Evolutionary conservation across 768 basidiomycete genomes (phyloP).

Genomic region (Suillus discolor): DNA sequence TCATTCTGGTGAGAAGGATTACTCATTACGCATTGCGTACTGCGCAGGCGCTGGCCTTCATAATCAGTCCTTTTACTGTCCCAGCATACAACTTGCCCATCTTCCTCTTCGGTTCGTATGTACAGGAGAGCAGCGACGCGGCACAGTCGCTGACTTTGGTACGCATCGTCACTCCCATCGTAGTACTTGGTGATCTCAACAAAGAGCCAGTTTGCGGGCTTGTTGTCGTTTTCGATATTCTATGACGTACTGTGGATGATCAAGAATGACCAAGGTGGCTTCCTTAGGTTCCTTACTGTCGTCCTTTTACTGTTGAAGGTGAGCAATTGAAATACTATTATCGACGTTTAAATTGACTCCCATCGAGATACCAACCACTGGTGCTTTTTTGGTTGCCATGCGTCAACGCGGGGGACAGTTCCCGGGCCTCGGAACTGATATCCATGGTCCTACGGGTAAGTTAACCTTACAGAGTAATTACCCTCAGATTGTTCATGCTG

Average conservation of each 20-base stretch:
- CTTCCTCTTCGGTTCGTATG: conserved; percentile 76
- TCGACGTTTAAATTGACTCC: background rate
- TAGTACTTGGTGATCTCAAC: background rate
- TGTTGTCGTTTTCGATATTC: conserved; percentile 61
- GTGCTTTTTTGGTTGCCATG: conserved; percentile 51
- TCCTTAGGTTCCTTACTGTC: conserved; percentile 57
- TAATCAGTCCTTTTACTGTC: conserved; percentile 52
- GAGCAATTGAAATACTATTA: background rate
- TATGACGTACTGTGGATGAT: conserved; percentile 76
- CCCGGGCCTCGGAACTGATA: conserved; percentile 51
- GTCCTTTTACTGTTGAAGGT: conserved; percentile 64
- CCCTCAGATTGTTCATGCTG: background rate
- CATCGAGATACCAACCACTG: conserved; percentile 59
- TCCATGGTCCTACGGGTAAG: conserved; percentile 60
- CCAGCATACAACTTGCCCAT: conserved; percentile 83
- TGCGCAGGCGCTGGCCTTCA: conserved; percentile 61
- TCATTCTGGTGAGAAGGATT: background rate
- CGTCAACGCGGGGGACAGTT: conserved; percentile 63
- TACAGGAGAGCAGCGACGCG: conserved; percentile 68
- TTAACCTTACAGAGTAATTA: background rate
- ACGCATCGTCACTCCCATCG: conserved; percentile 19
- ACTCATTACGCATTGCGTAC: background rate
- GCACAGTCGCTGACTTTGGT: conserved; percentile 67
- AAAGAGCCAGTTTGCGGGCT: conserved; percentile 58
- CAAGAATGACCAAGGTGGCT: conserved; percentile 53